A percentile compares a stretch with the other conserved stretches of the same genome.
Evolutionary conservation across 2,329 filamentous ascomycete genomes (phyloP).

Genomic region (Ophiostoma piceae): DNA sequence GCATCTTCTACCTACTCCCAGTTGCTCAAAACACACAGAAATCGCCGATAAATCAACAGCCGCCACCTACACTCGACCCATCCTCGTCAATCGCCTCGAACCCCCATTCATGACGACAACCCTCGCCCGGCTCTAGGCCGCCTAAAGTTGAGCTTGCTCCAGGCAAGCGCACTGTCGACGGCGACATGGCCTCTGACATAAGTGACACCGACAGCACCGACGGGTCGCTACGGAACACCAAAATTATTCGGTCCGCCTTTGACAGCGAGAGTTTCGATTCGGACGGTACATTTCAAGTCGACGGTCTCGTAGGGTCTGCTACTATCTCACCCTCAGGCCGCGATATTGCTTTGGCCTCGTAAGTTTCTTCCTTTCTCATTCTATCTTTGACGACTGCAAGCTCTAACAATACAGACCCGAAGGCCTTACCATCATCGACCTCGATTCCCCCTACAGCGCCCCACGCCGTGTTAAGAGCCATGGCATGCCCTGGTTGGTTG

Average conservation of each 20-base stretch:
- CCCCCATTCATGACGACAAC: conserved; percentile 7
- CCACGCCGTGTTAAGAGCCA: conserved; percentile 77
- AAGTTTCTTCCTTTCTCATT: neutral
- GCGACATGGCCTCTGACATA: conserved; percentile 41
- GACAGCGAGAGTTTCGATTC: conserved; percentile 85
- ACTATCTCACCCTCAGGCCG: conserved; percentile 88
- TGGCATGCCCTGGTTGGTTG: conserved; percentile 87
- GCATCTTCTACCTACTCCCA: neutral
- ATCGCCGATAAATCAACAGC: neutral
- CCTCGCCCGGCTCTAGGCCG: conserved; percentile 5
- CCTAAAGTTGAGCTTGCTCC: conserved; percentile 6
- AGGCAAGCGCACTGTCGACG: neutral
- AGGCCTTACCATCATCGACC: conserved; percentile 83
- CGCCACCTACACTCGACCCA: neutral
- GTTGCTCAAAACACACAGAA: neutral
- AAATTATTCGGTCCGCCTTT: conserved; percentile 62
- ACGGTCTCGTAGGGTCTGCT: conserved; percentile 77
- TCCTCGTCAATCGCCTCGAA: neutral
- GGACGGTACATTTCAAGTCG: conserved; percentile 77
- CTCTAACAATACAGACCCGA: conserved; percentile 58
- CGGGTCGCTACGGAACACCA: conserved; percentile 53
- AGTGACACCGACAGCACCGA: conserved; percentile 31
- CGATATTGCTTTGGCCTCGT: conserved; percentile 80
- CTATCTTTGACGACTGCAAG: neutral
- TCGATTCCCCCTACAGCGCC: conserved; percentile 82